Evolutionary conservation across 2,329 filamentous ascomycete species (phyloP), one percentile per base, ranked within the genome.

Genomic region (Graphiopsis chlorocephala): DNA sequence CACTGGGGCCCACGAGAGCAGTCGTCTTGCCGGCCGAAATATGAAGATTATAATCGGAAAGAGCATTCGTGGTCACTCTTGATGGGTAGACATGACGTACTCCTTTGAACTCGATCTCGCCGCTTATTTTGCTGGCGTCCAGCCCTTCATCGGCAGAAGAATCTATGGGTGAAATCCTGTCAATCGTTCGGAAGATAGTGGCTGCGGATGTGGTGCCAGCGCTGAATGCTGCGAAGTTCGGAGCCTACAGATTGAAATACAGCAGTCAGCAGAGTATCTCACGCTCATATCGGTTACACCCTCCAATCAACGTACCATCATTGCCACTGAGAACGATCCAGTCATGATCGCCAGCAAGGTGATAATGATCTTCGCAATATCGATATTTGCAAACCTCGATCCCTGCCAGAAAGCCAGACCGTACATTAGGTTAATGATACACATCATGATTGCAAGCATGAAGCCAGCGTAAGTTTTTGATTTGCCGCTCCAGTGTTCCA

Each of bases 1-100:
- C 80, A 52, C 77, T 79, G 15, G 78, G 76, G 2, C 80, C 80
- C 0, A 81, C 79, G 31, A 82, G 76, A 1, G 79, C 86, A 1
- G 88, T 76, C 0, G 84, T 87, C 64, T 86, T 78, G 1, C 85
- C 86, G 1, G 78, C 75, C 1, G 78, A 77, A 2, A 80, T 73
- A 8, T 53, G 48, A 17, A 97, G 84, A 63, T 83, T 90, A 63
- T 97, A 90, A 67, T 88, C 87, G 35, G 93, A 82, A 87, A 97
- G 92, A 45, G 97, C 90, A 3, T 87, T 85, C 3, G 96, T 92
- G 71, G 96, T 92, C 0, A 92, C 91, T n/a, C 93, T 86, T 4
- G 92, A 96, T 3, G 93, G 93, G 72, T 97, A 97, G 69, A 97
- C 92, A 76, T 96, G 92, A 76, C 91, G 93, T 73, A 97, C 84